Evolutionary conservation across 2,329 filamentous ascomycete species (phyloP), one percentile per base, ranked within the genome.

Genomic region (Aspergillus hortae): DNA sequence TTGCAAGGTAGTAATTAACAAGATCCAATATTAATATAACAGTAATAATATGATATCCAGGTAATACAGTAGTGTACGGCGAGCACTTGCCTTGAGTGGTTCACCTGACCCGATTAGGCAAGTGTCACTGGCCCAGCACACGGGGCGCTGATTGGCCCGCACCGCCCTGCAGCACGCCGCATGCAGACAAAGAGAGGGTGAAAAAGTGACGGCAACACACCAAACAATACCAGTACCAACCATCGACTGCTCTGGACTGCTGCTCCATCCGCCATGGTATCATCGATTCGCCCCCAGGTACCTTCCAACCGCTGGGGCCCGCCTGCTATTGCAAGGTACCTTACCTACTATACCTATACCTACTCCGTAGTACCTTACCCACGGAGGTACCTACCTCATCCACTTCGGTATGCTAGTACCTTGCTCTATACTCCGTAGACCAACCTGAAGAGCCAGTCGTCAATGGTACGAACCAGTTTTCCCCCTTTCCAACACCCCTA

Each of bases 131-230:
- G 14, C 32, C 32, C 21, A 33, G 40, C 25, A 12, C n/a, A 6
- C 19, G 21, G 46, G 14, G 14, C 10, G 12, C 5, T 15, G 19
- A 36, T 23, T 9, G n/a, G 46, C 4, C 23, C 15, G 11, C 11
- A 36, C 17, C 15, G 48, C 51, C 45, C 51, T 54, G 45, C 43
- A 30, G 61, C 45, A 59, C 59, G 57, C 68, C 67, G 67, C 62
- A 59, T 67, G 61, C 49, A 60, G 63, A 68, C 64, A 70, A 71
- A 70, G 40, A 23, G 12, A n/a, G 4, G 4, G 40, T 6, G 67
- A 53, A 64, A 66, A 66, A 54, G 60, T 57, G 58, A 65, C 60
- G 61, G 61, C 44, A 48, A 56, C 46, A 32, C 47, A 51, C 43
- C 41, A 47, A 45, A 48, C 48, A 49, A 53, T 53, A 53, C 49